Conservation (phyloP, 1,139 yeast genomes). For the Scheffersomyces stambukii region DNA sequence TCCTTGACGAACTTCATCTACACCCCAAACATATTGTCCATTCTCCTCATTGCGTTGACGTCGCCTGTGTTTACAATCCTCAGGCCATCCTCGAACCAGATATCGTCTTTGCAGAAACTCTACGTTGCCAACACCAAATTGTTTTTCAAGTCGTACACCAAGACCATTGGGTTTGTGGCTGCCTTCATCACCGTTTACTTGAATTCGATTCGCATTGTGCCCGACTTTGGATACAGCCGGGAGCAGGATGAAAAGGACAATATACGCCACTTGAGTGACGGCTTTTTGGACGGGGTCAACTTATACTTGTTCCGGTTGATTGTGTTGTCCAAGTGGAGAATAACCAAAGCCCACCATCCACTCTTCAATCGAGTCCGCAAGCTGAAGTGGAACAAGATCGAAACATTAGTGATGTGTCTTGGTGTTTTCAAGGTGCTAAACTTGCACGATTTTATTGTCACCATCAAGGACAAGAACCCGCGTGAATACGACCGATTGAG, state of each 20-base stretch:
- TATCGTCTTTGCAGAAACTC: slow-evolving; percentile 6
- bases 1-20: slow-evolving; percentile 34
- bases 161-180: slow-evolving; percentile 31
- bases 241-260: slow-evolving; percentile 14
- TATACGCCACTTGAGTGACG: slow-evolving; percentile 23
- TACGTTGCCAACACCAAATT: slow-evolving; percentile 20
- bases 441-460: slow-evolving; percentile 29
- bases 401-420: slow-evolving; percentile 32
- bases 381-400: slow-evolving; percentile 32
- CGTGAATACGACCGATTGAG: slow-evolving; percentile 13
- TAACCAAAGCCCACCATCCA: slow-evolving; percentile 37
- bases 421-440: slow-evolving; percentile 41
- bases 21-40: slow-evolving; percentile 34
- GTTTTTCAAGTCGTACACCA: slow-evolving; percentile 32
- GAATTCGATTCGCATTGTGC: slow-evolving; percentile 23
- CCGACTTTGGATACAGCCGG: slow-evolving; percentile 20
- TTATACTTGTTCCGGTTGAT: slow-evolving; percentile 33
- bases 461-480: slow-evolving; percentile 2
- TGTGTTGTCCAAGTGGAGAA: slow-evolving; percentile 41
- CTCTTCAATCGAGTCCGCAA: slow-evolving; percentile 21
- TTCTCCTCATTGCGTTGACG: slow-evolving; percentile 32
- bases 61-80: slow-evolving; percentile 25
- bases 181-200: slow-evolving; percentile 27
- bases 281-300: slow-evolving; percentile 27
- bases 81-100: slow-evolving; percentile 9